Evolutionary conservation across 495 filamentous ascomycete genomes (phyloP), one percentile per base, ranked within the genome.

Genomic region (Cairneyella variabilis): DNA sequence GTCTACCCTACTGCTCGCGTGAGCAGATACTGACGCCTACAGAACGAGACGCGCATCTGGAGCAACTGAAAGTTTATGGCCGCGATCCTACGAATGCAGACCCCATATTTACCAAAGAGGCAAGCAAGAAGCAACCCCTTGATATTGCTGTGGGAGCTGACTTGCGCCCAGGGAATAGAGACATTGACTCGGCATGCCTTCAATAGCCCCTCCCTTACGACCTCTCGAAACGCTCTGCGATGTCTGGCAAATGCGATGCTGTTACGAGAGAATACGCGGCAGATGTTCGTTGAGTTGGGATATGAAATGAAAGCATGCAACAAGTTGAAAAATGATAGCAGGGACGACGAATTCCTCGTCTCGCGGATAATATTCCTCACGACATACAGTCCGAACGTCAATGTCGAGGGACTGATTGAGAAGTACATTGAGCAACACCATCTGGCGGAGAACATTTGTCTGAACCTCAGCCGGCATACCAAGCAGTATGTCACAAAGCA

Each of bases 161-260:
- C 28, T 12, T 57, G 6, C 43, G 37, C 17, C n/a, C 54, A 95
- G 88, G 90, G 90, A 5, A 86, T 98, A 34, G 71, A 83, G 38
- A 83, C 76, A 4, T 72, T 98, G 32, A 73, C 80, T 32, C 79
- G 72, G 36, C 83, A 93, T 72, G 89, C 83, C 16, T 84, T 97
- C 52, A 75, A 84, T 46, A 82, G 78, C 7, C 51, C 71, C 0
- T 79, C 77, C 25, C 63, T 65, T 26, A 74, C 78, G 3, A 79
- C 85, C 2, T 88, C 88, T 6, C 82, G 82, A 46, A 83, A 90
- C 62, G 93, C 91, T 3, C 69, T 97, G 26, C 81, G 90, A 52
- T 90, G 90, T 58, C 73, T 97, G 22, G 93, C 91, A 52, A 98
- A 98, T 69, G 80, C 90, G 3, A 70, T 97, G 27, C 71, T 97